These are phyloP conservation scores for Mycena indigotica DNA, from an alignment of 768 basidiomycete species.

Conservation along the genomic window DNA sequence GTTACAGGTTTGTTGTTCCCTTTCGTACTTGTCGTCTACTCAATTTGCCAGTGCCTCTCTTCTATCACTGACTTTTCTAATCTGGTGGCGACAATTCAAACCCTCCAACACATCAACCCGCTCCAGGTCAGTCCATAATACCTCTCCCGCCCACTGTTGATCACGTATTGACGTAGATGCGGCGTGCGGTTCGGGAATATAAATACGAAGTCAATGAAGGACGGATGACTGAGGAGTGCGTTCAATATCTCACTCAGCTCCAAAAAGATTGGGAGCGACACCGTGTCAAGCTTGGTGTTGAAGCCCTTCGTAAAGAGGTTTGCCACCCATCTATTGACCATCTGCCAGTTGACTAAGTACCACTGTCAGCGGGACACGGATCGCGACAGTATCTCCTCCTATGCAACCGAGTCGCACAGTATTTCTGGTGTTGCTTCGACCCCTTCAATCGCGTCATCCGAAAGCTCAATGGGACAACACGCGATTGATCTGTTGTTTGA, in stretches of 20 bases:
- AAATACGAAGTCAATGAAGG: constrained; percentile 92
- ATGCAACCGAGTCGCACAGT: constrained; percentile 44
- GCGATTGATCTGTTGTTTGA: constrained; percentile 84
- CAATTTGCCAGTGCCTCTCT: constrained; percentile 65
- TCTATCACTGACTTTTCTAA: constrained; percentile 86
- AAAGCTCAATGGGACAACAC: constrained; percentile 45
- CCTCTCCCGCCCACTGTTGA: background rate
- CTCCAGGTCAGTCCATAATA: constrained; percentile 61
- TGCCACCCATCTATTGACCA: background rate
- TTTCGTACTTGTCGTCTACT: background rate
- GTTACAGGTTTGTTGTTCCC: constrained; percentile 64
- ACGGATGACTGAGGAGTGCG: constrained; percentile 92
- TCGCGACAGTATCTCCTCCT: constrained; percentile 59
- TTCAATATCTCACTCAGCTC: constrained; percentile 89
- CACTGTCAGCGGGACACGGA: constrained; percentile 64
- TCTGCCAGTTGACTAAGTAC: constrained; percentile 3
- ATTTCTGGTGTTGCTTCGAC: constrained; percentile 21
- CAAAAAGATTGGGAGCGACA: constrained; percentile 98
- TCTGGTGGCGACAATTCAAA: constrained; percentile 88
- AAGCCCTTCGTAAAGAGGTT: constrained; percentile 83
- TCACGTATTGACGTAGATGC: constrained; percentile 60
- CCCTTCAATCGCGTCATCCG: constrained; percentile 40
- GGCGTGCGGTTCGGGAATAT: constrained; percentile 89
- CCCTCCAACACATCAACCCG: constrained; percentile 85
- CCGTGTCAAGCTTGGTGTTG: constrained; percentile 83